A percentile compares a stretch with the other conserved stretches of the same genome.
phyloP scores from a whole-genome alignment of 495 filamentous ascomycete species.

The Podospora anserina region DNA sequence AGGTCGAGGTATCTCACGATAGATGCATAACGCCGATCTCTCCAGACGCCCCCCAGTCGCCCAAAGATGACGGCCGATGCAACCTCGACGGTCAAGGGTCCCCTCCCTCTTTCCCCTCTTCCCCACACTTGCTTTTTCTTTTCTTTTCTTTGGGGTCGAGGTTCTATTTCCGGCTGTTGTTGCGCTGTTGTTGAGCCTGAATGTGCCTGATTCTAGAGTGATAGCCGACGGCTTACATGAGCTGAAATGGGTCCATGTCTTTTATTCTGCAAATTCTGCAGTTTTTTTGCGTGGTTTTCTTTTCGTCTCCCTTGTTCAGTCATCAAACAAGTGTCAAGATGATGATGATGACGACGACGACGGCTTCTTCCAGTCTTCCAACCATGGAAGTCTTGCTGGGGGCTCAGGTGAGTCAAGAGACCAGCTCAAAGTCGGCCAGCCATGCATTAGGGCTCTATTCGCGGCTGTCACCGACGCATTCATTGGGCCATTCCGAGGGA shows the following conservation, averaged over 20 bases:
- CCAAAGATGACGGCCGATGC: background rate
- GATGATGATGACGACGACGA: background rate
- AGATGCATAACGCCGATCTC: background rate
- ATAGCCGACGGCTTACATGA: constrained; percentile 5
- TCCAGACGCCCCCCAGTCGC: background rate
- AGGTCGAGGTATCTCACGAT: background rate
- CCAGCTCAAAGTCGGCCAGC: background rate
- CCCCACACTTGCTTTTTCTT: background rate
- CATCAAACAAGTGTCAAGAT: too few relatives aligned
- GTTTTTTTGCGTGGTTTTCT: background rate
- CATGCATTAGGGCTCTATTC: background rate
- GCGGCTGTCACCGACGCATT: too few relatives aligned
- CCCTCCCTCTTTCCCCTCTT: background rate
- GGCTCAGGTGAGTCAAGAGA: background rate
- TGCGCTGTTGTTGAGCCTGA: background rate
- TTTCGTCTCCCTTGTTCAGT: background rate
- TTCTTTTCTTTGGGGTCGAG: background rate
- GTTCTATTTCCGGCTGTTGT: background rate
- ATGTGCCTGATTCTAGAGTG: background rate
- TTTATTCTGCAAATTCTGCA: background rate
- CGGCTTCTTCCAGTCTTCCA: too few relatives aligned
- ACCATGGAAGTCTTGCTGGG: background rate
- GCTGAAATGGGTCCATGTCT: background rate
- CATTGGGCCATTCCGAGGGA: background rate
- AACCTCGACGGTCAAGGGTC: background rate